Evolutionary conservation across 441 rosid genomes (phyloP), one percentile per base, ranked within the genome.

Genomic region (Omphalea diandra): DNA sequence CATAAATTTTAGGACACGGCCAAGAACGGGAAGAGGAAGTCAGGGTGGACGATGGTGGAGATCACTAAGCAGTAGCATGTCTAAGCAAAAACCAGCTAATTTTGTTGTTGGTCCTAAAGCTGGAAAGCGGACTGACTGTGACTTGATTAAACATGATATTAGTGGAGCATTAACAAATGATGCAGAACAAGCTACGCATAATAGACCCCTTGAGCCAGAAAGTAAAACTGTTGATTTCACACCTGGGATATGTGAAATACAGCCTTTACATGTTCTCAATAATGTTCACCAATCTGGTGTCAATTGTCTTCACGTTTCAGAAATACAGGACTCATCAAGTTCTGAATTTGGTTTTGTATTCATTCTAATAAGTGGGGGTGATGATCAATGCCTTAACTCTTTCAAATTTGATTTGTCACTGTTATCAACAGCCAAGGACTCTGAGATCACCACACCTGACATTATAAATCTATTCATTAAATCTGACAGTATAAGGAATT

Each of bases 1-100:
- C 72, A 80, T 79, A 65, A 90, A 85, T 75, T 84, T 83, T 78
- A 91, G 80, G 71, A 85, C 84, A 83, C 84, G 97, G 62, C 98
- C 99, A 43, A 86, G 90, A 62, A 95, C 97, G 20, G 98, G 98
- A 60, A 88, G 99, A 75, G 98, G 98, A 83, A 95, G 97, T 79
- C 98, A 90, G 76, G 97, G 98, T 75, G 99, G 98, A 74, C 82
- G 97, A 76, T 80, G 88, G 86, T 86, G 96, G 97, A 83, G 86
- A 80, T 80, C 85, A 5, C 71, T 86, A 63, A 76, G 75, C 67
- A 31, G 74, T 44, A 64, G 72, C 60, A 50, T 54, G 46, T 69
- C 73, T 43, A 83, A 77, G 63, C 79, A 69, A 76, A 65, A 73
- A 54, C 71, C 67, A 52, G 67, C 69, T 43, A 71, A 49, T 69